Conservation (phyloP, 1,139 yeast genomes). For the Scheffersomyces insectosa region DNA sequence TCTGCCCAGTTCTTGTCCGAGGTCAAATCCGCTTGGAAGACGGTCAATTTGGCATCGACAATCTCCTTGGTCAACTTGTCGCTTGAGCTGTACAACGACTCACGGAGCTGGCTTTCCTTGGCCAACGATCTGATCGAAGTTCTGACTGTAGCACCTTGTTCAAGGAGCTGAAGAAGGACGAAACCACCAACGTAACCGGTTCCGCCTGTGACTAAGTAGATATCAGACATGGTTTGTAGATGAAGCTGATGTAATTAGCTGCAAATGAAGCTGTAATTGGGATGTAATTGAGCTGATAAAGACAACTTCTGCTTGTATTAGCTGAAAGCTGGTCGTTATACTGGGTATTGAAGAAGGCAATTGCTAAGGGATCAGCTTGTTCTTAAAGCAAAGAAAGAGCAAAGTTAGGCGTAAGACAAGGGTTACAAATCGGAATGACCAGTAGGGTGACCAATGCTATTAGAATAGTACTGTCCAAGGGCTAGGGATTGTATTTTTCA, state of each 20-base stretch:
- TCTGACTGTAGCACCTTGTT: constrained; percentile 8
- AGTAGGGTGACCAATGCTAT: too few species aligned
- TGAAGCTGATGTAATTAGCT: not conserved
- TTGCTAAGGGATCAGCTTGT: too few species aligned
- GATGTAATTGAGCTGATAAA: too few species aligned
- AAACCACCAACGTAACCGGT: constrained; percentile 11
- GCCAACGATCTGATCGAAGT: constrained; percentile 8
- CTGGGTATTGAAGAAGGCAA: too few species aligned
- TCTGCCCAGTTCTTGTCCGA: constrained; percentile 14
- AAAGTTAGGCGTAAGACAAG: too few species aligned
- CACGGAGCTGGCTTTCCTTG: constrained; percentile 2
- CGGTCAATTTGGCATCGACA: constrained; percentile 1
- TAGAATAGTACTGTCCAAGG: too few species aligned
- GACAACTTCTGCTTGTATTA: too few species aligned
- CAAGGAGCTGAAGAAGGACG: constrained; percentile 6
- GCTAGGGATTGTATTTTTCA: too few species aligned
- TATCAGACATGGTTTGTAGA: not conserved
- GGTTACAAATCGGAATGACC: too few species aligned
- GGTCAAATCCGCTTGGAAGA: constrained; percentile 13
- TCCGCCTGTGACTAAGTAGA: constrained; percentile 12
- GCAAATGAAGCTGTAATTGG: not conserved
- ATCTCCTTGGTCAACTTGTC: constrained; percentile 2
- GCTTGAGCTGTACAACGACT: constrained; percentile 1
- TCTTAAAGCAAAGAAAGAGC: too few species aligned
- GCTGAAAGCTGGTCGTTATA: too few species aligned